phyloP scores from a whole-genome alignment of 495 filamentous ascomycete species.

The Parathielavia hyrcaniae region DNA sequence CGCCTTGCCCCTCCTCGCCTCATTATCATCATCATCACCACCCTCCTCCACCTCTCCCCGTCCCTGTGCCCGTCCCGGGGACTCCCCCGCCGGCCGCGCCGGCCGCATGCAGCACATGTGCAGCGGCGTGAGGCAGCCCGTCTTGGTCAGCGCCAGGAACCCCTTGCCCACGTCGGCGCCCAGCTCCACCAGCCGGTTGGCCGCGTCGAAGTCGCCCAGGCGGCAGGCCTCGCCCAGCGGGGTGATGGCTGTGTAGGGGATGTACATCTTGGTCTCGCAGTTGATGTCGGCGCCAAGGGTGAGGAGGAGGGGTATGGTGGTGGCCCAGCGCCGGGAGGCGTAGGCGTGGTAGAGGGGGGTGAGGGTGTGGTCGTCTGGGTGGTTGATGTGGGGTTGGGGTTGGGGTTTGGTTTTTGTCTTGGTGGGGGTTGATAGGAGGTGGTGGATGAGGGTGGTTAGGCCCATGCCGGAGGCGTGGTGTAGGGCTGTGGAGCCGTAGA shows the following conservation, averaged over 20 bases:
- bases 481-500: slow-evolving; percentile 20
- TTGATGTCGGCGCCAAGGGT: slow-evolving; percentile 33
- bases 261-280: slow-evolving; percentile 27
- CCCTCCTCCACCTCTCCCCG: background rate
- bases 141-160: slow-evolving; percentile 20
- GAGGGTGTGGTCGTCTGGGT: slow-evolving; percentile 25
- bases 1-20: slow-evolving; percentile 1
- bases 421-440: slow-evolving; percentile 28
- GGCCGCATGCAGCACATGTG: slow-evolving; percentile 33
- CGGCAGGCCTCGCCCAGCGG: slow-evolving; percentile 37
- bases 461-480: slow-evolving; percentile 31
- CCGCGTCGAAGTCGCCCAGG: slow-evolving; percentile 29
- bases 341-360: slow-evolving; percentile 38
- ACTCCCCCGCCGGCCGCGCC: slow-evolving; percentile 13
- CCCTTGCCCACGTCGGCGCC: slow-evolving; percentile 29
- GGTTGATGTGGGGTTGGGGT: slow-evolving; percentile 28
- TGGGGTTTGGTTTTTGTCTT: too few species aligned
- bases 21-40: slow-evolving; percentile 17
- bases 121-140: slow-evolving; percentile 25
- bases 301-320: slow-evolving; percentile 31
- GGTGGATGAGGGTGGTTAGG: slow-evolving; percentile 17
- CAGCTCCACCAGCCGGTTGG: slow-evolving; percentile 30
- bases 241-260: slow-evolving; percentile 32
- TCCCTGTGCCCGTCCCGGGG: too few species aligned
- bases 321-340: slow-evolving; percentile 27